Evolutionary conservation across 2,329 filamentous ascomycete species (phyloP).

Genomic region (Aquanectria penicillioides): DNA sequence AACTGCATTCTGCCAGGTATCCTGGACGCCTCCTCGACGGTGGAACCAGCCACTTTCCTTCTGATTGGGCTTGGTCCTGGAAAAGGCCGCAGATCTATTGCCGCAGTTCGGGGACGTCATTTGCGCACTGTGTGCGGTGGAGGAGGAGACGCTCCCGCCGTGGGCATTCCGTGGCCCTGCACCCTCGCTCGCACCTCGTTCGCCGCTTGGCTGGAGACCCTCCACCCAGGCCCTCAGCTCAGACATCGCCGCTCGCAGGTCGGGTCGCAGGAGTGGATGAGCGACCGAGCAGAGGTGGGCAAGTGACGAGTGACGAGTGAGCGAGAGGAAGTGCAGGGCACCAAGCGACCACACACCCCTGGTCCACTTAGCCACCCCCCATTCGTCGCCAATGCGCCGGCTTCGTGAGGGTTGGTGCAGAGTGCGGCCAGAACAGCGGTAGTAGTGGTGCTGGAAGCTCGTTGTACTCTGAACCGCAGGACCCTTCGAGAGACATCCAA

Average conservation of each 20-base stretch:
- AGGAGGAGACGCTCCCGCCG: conserved; percentile 25
- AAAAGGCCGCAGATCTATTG: conserved; percentile 47
- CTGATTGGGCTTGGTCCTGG: conserved; percentile 40
- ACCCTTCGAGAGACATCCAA: conserved; percentile 19
- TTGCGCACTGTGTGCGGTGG: conserved; percentile 37
- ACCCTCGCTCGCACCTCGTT: conserved; percentile 32
- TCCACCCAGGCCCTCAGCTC: conserved; percentile 23
- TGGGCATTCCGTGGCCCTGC: conserved; percentile 41
- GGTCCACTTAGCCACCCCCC: conserved; percentile 24
- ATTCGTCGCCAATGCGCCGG: conserved; percentile 37
- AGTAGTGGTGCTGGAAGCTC: not conserved
- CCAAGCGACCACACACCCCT: conserved; percentile 32
- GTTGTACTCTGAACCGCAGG: conserved; percentile 15
- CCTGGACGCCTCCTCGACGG: conserved; percentile 37
- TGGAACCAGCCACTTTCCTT: conserved; percentile 37
- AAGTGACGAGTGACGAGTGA: no score
- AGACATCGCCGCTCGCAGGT: conserved; percentile 19
- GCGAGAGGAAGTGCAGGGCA: conserved; percentile 34
- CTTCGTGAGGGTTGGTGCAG: conserved; percentile 37
- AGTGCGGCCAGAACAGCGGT: conserved; percentile 1
- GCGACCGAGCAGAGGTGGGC: conserved; percentile 19
- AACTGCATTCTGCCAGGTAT: conserved; percentile 41
- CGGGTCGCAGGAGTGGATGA: conserved; percentile 5
- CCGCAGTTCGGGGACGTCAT: conserved; percentile 31
- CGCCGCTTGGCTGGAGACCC: conserved; percentile 23